Evolutionary conservation across 2,329 filamentous ascomycete genomes (phyloP).

Genomic region (Boeremia exigua): DNA sequence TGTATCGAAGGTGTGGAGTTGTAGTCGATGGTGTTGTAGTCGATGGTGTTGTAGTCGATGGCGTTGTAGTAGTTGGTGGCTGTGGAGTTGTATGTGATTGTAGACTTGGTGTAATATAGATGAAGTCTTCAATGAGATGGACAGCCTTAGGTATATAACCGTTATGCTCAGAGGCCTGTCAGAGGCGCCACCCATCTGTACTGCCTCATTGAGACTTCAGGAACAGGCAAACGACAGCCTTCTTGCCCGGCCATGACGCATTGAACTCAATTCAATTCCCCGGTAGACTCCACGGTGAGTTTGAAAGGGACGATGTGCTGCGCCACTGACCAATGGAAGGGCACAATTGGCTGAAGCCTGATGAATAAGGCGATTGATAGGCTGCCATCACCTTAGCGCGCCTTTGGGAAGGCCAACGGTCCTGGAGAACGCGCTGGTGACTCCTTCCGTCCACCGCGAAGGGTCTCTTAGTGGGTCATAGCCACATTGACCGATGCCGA

Average conservation of each 20-base stretch:
- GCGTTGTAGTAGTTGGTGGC: conserved; percentile 12
- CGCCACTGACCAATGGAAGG: conserved; percentile 29
- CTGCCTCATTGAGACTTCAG: conserved; percentile 24
- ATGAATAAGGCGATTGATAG: conserved; percentile 36
- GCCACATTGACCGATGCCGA: conserved; percentile 29
- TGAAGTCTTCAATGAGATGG: not conserved
- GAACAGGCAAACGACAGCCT: conserved; percentile 40
- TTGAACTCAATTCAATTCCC: conserved; percentile 21
- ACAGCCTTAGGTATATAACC: conserved; percentile 23
- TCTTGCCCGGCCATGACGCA: conserved; percentile 37
- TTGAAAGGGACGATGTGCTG: conserved; percentile 26
- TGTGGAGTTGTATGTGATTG: conserved; percentile 10
- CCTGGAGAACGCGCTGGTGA: conserved; percentile 32
- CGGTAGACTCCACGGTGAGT: conserved; percentile 22
- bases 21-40: not conserved
- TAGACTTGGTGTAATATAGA: conserved; percentile 8
- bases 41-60: conserved; percentile 28
- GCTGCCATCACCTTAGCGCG: conserved; percentile 37
- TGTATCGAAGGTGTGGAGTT: conserved; percentile 23
- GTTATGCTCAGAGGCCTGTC: conserved; percentile 32
- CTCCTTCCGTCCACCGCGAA: conserved; percentile 36
- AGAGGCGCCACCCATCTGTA: conserved; percentile 31
- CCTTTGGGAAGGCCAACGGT: conserved; percentile 27
- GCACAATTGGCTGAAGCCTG: conserved; percentile 31
- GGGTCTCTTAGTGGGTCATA: conserved; percentile 27